Evolutionary conservation across 78 protist genomes (phyloP).

Genomic region (Cyanophora paradoxa): DNA sequence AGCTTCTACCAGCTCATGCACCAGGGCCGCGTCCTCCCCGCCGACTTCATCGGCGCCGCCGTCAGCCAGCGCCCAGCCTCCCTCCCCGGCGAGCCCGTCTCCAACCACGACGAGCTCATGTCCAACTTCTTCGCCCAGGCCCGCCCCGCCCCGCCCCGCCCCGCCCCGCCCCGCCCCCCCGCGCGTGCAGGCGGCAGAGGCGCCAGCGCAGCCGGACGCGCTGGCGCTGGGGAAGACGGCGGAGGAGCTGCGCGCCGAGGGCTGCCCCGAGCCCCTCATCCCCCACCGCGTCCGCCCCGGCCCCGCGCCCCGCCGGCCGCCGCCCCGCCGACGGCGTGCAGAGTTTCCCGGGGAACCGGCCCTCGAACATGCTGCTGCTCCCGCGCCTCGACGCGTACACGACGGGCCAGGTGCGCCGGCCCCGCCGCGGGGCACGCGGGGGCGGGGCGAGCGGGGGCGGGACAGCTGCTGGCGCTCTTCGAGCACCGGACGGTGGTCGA

Average conservation of each 20-base stretch:
- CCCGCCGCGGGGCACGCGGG: too few species aligned
- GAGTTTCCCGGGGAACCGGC: conserved; percentile 86
- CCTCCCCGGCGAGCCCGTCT: neutral
- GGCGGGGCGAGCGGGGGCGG: too few species aligned
- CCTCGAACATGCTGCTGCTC: conserved; percentile 72
- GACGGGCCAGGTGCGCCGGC: too few species aligned
- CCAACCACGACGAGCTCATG: conserved; percentile 73
- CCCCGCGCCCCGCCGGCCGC: neutral
- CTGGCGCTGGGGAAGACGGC: conserved; percentile 75
- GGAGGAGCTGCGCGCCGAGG: conserved; percentile 62
- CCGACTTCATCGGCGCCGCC: conserved; percentile 79
- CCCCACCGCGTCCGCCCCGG: neutral
- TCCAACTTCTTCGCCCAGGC: conserved; percentile 83
- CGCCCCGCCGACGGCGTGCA: neutral
- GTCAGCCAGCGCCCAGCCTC: conserved; percentile 42
- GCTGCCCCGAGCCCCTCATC: too few species aligned
- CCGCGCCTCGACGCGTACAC: conserved; percentile 65
- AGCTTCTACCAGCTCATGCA: conserved; percentile 86
- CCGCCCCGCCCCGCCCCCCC: too few species aligned
- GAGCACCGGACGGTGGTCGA: conserved; percentile 87
- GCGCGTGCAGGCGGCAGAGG: neutral
- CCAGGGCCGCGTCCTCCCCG: conserved; percentile 85
- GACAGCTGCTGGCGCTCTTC: conserved; percentile 79
- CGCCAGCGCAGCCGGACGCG: conserved; percentile 94
- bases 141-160: neutral